phyloP scores from a whole-genome alignment of 2,329 filamentous ascomycete species.

The Diaporthe longicolla region DNA sequence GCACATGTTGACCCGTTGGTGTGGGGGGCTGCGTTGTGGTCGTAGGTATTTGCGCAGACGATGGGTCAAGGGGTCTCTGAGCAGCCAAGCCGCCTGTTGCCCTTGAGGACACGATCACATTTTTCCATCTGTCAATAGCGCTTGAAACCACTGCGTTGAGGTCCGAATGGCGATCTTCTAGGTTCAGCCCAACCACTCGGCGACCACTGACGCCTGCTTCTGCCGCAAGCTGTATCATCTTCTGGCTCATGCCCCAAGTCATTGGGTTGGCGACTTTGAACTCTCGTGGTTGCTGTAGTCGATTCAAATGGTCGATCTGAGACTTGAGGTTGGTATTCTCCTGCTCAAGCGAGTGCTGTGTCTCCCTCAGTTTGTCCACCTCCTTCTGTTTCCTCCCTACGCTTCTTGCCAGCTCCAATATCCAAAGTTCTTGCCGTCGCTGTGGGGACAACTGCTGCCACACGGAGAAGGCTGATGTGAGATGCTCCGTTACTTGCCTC shows the following conservation, averaged over 20 bases:
- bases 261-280: slow-evolving; percentile 67
- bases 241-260: slow-evolving; percentile 66
- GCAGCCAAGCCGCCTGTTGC: slow-evolving; percentile 61
- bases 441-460: slow-evolving; percentile 77
- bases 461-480: slow-evolving; percentile 81
- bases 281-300: slow-evolving; percentile 72
- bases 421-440: slow-evolving; percentile 72
- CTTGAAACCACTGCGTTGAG: slow-evolving; percentile 65
- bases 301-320: slow-evolving; percentile 72
- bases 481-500: slow-evolving; percentile 78
- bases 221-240: slow-evolving; percentile 62
- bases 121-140: slow-evolving; percentile 75
- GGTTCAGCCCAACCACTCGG: slow-evolving; percentile 59
- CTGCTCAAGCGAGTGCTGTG: slow-evolving; percentile 66
- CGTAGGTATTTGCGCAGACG: slow-evolving; percentile 42
- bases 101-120: slow-evolving; percentile 68
- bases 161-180: slow-evolving; percentile 67
- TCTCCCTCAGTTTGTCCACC: slow-evolving; percentile 63
- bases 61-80: slow-evolving; percentile 64
- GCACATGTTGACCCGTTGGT: slow-evolving; percentile 44
- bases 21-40: slow-evolving; percentile 46
- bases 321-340: slow-evolving; percentile 69
- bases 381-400: slow-evolving; percentile 71
- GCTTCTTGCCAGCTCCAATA: slow-evolving; percentile 72
- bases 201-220: slow-evolving; percentile 60